Percentiles rank a stretch among this genome's conserved stretches.
phyloP scores from a whole-genome alignment of 768 basidiomycete genomes.

The Gloeostereum incarnatum region DNA sequence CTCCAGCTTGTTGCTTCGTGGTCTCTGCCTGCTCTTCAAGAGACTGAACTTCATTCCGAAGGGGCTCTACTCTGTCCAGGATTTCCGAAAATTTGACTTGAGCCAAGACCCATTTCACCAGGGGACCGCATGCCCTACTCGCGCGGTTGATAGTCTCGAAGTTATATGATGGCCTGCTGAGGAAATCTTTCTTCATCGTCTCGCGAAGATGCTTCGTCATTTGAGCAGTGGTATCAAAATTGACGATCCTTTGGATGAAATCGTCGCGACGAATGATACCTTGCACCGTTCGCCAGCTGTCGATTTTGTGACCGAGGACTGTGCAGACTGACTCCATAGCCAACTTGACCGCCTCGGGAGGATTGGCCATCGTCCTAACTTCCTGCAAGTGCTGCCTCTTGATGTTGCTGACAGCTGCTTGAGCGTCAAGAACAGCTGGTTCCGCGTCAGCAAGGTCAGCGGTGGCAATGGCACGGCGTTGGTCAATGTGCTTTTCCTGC shows the following conservation, averaged over 20 bases:
- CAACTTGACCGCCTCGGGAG: conserved; percentile 93
- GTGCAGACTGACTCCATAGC: conserved; percentile 99
- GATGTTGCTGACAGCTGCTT: conserved; percentile 95
- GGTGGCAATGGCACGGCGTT: conserved; percentile 84
- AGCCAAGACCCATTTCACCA: conserved; percentile 97
- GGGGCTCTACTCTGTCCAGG: conserved; percentile 91
- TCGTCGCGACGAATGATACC: conserved; percentile 93
- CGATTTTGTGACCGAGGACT: conserved; percentile 92
- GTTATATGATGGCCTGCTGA: conserved; percentile 85
- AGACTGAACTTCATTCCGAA: conserved; percentile 91
- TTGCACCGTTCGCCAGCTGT: conserved; percentile 94
- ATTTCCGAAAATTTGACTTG: conserved; percentile 98
- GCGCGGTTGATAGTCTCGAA: conserved; percentile 94
- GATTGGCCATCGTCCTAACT: conserved; percentile 97
- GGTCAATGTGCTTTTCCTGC: conserved; percentile 83
- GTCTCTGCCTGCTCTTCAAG: conserved; percentile 88
- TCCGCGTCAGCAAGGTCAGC: conserved; percentile 96
- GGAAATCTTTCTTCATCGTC: conserved; percentile 86
- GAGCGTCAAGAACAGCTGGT: conserved; percentile 92
- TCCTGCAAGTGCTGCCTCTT: conserved; percentile 93
- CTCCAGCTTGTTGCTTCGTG: conserved; percentile 89
- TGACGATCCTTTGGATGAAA: conserved; percentile 92
- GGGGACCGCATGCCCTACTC: conserved; percentile 93
- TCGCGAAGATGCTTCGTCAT: conserved; percentile 90
- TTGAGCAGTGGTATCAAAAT: conserved; percentile 85